A percentile compares a stretch with the other conserved stretches of the same genome.
phyloP scores from a whole-genome alignment of 345 rosid species.

The Eutrema heterophyllum region DNA sequence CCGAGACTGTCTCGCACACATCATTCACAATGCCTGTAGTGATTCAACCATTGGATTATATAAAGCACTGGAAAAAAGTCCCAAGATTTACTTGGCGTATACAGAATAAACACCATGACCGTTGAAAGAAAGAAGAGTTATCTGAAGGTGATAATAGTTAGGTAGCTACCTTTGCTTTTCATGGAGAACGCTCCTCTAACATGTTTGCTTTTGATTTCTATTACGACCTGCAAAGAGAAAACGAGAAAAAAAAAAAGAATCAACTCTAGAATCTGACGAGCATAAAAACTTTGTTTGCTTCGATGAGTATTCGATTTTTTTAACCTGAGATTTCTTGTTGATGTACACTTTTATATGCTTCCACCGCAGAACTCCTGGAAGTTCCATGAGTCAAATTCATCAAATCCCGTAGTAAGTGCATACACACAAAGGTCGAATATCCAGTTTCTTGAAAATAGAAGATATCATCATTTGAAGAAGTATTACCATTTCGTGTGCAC shows the following conservation, averaged over 20 bases:
- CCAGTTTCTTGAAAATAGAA: not conserved
- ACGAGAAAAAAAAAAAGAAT: not conserved
- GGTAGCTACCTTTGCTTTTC: slow-evolving; percentile 79
- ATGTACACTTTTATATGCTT: slow-evolving; percentile 57
- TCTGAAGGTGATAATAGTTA: not conserved
- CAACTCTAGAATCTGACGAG: not conserved
- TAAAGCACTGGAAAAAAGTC: not conserved
- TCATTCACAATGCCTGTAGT: slow-evolving; percentile 65
- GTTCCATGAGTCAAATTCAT: slow-evolving; percentile 1
- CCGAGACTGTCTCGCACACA: slow-evolving; percentile 58
- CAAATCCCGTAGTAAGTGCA: not conserved
- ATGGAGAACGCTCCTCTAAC: slow-evolving; percentile 92
- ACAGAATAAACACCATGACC: not conserved
- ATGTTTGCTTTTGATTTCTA: slow-evolving; percentile 79
- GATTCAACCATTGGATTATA: not conserved
- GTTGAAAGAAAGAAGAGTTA: not conserved
- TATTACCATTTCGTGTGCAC: slow-evolving; percentile 61
- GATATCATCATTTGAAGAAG: not conserved
- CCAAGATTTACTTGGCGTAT: not conserved
- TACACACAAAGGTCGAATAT: not conserved
- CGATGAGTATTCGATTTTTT: not conserved
- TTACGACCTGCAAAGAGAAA: slow-evolving; percentile 47
- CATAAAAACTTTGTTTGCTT: not conserved
- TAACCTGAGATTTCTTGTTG: slow-evolving; percentile 82
- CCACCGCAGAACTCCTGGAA: slow-evolving; percentile 60